phyloP scores from a whole-genome alignment of 2,329 filamentous ascomycete genomes.

The Neocatenulostroma microsporum region DNA sequence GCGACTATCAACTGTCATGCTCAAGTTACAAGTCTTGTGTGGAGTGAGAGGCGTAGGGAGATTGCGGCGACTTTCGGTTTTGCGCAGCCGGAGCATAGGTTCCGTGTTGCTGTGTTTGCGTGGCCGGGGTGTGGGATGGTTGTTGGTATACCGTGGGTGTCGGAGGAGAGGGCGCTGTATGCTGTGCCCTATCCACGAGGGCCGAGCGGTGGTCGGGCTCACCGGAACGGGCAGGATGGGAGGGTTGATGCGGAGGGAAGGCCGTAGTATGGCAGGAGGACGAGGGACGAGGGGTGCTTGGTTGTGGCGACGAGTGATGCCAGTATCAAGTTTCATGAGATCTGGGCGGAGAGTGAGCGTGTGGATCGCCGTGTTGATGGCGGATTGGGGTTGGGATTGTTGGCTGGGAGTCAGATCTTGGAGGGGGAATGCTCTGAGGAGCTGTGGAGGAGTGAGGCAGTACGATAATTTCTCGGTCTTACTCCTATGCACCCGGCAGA shows the following conservation, averaged over 20 bases:
- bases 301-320: slow-evolving; percentile 88
- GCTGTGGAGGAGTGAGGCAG: slow-evolving; percentile 51
- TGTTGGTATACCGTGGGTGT: slow-evolving; percentile 75
- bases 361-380: no score
- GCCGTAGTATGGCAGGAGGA: slow-evolving; percentile 51
- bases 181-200: slow-evolving; percentile 76
- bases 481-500: no score
- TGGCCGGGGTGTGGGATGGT: slow-evolving; percentile 89
- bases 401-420: slow-evolving; percentile 78
- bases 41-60: slow-evolving; percentile 64
- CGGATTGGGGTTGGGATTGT: slow-evolving; percentile 39
- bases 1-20: slow-evolving; percentile 88
- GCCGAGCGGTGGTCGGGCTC: slow-evolving; percentile 32
- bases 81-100: slow-evolving; percentile 79
- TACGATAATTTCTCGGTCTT: no score
- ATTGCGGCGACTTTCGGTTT: slow-evolving; percentile 94
- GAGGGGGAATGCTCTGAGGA: slow-evolving; percentile 75
- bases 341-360: slow-evolving; percentile 55
- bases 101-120: slow-evolving; percentile 83
- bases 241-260: slow-evolving; percentile 21
- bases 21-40: slow-evolving; percentile 87
- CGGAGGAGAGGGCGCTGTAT: slow-evolving; percentile 71
- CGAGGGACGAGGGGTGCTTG: slow-evolving; percentile 68
- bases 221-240: slow-evolving; percentile 1
- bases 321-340: slow-evolving; percentile 89